These are phyloP conservation scores for Rhodamnia argentea DNA, from an alignment of 345 rosid species.

Conservation along the genomic window DNA sequence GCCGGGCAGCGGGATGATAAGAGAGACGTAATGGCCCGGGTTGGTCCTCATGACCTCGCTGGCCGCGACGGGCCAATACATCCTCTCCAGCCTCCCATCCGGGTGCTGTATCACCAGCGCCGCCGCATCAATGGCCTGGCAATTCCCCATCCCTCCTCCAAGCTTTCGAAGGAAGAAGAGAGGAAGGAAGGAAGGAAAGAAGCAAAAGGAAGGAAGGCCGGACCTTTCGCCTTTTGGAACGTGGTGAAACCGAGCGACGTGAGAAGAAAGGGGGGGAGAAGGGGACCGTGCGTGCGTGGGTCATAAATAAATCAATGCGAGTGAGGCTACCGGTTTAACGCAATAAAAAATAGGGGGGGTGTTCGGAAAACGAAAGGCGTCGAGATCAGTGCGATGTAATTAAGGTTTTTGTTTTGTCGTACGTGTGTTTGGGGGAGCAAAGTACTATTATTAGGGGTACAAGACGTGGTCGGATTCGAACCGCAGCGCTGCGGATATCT, in stretches of 20 bases:
- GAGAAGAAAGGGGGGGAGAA: too few relatives aligned
- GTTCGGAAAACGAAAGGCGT: background rate
- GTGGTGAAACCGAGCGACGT: background rate
- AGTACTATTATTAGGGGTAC: background rate
- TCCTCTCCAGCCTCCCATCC: slow-evolving; percentile 64
- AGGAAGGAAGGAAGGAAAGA: background rate
- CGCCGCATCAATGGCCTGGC: slow-evolving; percentile 96
- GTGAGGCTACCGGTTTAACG: background rate
- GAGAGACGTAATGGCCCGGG: slow-evolving; percentile 92
- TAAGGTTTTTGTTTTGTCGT: background rate
- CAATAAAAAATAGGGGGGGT: background rate
- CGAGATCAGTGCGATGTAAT: background rate
- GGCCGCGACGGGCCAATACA: slow-evolving; percentile 54
- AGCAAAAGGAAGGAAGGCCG: background rate
- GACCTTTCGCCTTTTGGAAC: background rate
- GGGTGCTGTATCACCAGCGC: slow-evolving; percentile 96
- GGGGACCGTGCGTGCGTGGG: background rate
- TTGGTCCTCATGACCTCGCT: slow-evolving; percentile 71
- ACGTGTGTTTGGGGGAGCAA: background rate
- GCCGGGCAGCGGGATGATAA: slow-evolving; percentile 69
- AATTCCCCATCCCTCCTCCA: slow-evolving; percentile 58
- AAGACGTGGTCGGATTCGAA: background rate
- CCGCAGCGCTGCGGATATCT: background rate
- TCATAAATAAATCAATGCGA: background rate
- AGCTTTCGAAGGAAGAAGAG: background rate